Base-by-base conservation (phyloP, 1,139 yeast genomes). In the Yamadazyma oceani region DNA sequence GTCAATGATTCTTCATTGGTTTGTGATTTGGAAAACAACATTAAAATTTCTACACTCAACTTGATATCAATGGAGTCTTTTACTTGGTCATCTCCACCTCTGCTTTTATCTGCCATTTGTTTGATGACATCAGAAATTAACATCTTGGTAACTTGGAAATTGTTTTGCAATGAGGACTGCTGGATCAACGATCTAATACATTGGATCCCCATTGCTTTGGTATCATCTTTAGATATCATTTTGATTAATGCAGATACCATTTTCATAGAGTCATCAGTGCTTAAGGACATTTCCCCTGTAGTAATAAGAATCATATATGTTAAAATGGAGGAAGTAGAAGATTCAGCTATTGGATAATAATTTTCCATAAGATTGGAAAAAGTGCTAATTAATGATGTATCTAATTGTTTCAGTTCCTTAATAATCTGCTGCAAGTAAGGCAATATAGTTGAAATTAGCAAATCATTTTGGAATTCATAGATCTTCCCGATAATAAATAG, bases 251-350 rank as follows among this genome's bases (percentile, higher is more conserved):
- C 60, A 6, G 46, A 37, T 50, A 69, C 52, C 24, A 69, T 43
- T 13, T 40, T 40, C 3, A 41, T 39, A 0, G 66, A 57, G n/a
- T 69, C 69, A 4, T 64, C 62, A 1, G 66, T 59, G 17, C 54
- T 49, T 28, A 82, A 54, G 2, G 58, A 49, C 2, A 73, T 60
- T 13, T 68, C 64, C 6, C 85, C 76, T 4, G 77, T 66, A 5
- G 87, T 80, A 12, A 81, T 57, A 13, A 85, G 62, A 2, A 86
- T 75, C 53, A 82, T 73, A n/a, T 73, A 58, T 0, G 87, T 77
- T 24, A 85, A 59, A 5, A 82, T 60, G 4, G 80, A 65, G 46
- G 74, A 74, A 40, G 66, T 70, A 35, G 58, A 46, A 10, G 46
- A 48, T 25, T 31, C 17, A 36, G 44, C 50, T 51, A 60, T 51